Evolutionary conservation across 2,329 filamentous ascomycete species (phyloP).

Genomic region (Scedosporium apiospermum): DNA sequence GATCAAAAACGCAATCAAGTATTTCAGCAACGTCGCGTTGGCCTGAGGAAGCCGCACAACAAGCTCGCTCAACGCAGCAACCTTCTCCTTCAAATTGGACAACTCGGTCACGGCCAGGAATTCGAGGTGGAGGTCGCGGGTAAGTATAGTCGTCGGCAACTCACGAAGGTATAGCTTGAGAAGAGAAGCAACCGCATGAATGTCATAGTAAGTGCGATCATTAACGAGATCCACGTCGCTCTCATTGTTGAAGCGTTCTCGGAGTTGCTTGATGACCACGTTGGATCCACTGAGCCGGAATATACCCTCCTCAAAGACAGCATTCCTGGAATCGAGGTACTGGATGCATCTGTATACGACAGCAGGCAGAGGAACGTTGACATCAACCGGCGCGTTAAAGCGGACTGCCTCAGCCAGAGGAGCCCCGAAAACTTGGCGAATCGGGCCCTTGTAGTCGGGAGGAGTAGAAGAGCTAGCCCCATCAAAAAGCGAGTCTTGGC

Average conservation of each 20-base stretch:
- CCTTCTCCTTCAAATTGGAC: conserved; percentile 63
- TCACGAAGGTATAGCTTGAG: conserved; percentile 92
- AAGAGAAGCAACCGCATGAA: conserved; percentile 89
- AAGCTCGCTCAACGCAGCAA: conserved; percentile 64
- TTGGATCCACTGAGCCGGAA: conserved; percentile 97
- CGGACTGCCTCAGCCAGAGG: conserved; percentile 79
- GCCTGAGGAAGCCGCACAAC: conserved; percentile 70
- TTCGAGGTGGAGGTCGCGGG: conserved; percentile 78
- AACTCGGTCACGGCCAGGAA: conserved; percentile 82
- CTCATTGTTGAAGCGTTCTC: conserved; percentile 88
- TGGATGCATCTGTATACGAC: conserved; percentile 95
- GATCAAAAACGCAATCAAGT: conserved; percentile 80
- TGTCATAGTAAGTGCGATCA: conserved; percentile 82
- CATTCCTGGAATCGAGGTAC: conserved; percentile 77
- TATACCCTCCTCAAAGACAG: conserved; percentile 81
- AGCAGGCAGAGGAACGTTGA: conserved; percentile 70
- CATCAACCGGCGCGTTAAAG: conserved; percentile 62
- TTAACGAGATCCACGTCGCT: conserved; percentile 80
- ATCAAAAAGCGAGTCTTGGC: conserved; percentile 45
- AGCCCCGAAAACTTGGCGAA: conserved; percentile 73
- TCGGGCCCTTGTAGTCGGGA: conserved; percentile 39
- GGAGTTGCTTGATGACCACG: conserved; percentile 80
- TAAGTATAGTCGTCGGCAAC: conserved; percentile 82
- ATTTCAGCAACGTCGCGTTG: conserved; percentile 74
- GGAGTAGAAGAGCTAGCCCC: conserved; percentile 35